These are phyloP conservation scores for Corylus americana DNA, from an alignment of 306 rosid genomes.

Conservation along the genomic window DNA sequence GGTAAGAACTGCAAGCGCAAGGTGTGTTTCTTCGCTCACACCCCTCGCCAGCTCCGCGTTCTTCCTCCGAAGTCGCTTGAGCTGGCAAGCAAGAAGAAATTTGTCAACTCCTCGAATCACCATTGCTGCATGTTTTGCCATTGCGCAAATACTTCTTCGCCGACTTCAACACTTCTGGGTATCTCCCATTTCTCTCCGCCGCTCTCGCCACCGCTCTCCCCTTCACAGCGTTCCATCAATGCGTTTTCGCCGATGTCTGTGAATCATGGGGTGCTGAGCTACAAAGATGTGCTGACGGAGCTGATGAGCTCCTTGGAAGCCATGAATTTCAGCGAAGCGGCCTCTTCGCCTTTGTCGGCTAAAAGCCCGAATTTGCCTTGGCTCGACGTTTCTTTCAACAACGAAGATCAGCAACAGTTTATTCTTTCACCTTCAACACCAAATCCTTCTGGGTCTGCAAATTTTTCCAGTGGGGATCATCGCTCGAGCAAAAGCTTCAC, in stretches of 20 bases:
- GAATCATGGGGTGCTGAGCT: conserved; percentile 34
- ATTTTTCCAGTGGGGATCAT: conserved; percentile 13
- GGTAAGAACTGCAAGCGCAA: conserved; percentile 82
- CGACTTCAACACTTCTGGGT: conserved; percentile 73
- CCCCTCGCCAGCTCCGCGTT: conserved; percentile 69
- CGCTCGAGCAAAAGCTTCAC: conserved; percentile 13
- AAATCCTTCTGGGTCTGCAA: conserved; percentile 30
- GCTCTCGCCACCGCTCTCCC: conserved; percentile 66
- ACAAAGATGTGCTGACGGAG: conserved; percentile 52
- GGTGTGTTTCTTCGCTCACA: conserved; percentile 90
- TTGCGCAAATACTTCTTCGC: conserved; percentile 46
- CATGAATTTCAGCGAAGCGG: conserved; percentile 50
- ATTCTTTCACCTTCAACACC: conserved; percentile 57
- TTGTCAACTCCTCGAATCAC: conserved; percentile 38
- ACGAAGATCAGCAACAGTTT: conserved; percentile 46
- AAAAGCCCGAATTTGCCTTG: conserved; percentile 36
- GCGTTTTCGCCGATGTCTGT: conserved; percentile 41
- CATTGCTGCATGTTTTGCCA: conserved; percentile 54
- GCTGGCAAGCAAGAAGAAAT: conserved; percentile 39
- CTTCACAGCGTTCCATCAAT: conserved; percentile 33
- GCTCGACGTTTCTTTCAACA: conserved; percentile 46
- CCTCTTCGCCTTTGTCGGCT: conserved; percentile 27
- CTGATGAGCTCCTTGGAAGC: conserved; percentile 60
- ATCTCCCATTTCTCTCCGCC: conserved; percentile 73
- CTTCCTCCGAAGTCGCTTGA: conserved; percentile 46